phyloP scores from a whole-genome alignment of 345 rosid genomes.

The Eucalyptus cladocalyx region DNA sequence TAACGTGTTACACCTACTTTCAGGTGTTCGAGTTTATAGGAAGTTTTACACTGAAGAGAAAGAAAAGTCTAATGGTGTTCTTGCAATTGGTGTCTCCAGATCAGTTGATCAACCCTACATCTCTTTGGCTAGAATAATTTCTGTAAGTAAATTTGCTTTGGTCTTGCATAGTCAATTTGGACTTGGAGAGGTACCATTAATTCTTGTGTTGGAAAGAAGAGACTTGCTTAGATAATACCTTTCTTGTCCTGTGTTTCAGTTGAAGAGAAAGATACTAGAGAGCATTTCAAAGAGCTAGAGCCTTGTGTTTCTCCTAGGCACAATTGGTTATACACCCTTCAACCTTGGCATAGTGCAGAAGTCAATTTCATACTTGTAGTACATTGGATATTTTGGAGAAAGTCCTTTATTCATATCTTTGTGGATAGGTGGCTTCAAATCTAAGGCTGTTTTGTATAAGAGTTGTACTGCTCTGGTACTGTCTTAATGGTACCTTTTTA shows the following conservation, averaged over 20 bases:
- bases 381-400: neutral
- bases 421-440: neutral
- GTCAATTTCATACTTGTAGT: neutral
- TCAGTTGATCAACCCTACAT: conserved; percentile 40
- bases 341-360: neutral
- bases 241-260: neutral
- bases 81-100: conserved; percentile 43
- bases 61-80: conserved; percentile 54
- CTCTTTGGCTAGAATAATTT: conserved; percentile 36
- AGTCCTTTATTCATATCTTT: neutral
- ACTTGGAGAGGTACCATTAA: neutral
- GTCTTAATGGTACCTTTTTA: neutral
- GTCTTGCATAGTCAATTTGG: neutral
- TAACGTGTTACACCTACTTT: neutral
- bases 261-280: neutral
- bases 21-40: conserved; percentile 54
- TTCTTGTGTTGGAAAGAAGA: neutral
- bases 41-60: conserved; percentile 60
- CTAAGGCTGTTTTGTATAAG: neutral
- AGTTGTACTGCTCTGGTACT: neutral
- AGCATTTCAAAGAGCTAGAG: neutral
- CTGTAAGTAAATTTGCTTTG: neutral
- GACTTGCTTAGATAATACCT: neutral
- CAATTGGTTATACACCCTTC: neutral
- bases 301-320: neutral